A percentile compares a stretch with the other conserved stretches of the same genome.
These are phyloP conservation scores for Hymenoscyphus fraxineus DNA, from an alignment of 2,329 filamentous ascomycete genomes.

Conservation along the genomic window DNA sequence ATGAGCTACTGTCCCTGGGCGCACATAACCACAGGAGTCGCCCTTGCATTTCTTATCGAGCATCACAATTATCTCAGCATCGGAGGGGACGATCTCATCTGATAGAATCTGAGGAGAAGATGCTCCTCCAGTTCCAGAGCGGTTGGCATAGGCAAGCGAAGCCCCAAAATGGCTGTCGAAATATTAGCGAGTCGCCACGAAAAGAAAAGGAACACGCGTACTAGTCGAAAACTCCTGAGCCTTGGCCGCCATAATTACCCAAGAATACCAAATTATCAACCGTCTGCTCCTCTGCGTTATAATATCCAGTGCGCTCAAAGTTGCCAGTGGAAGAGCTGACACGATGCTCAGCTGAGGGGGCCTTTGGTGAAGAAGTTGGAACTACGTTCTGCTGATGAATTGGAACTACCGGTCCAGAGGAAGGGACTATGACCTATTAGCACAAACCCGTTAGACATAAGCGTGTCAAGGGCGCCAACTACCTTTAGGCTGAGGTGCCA, in stretches of 20 bases:
- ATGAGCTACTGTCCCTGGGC: slow-evolving; percentile 47
- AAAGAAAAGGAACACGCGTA: slow-evolving; percentile 26
- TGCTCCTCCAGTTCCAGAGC: slow-evolving; percentile 44
- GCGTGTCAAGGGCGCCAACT: background rate
- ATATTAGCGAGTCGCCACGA: slow-evolving; percentile 4
- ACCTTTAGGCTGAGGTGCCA: background rate
- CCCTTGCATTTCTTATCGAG: slow-evolving; percentile 45
- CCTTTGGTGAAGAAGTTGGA: background rate
- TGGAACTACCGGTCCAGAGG: background rate
- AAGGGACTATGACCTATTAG: slow-evolving; percentile 3
- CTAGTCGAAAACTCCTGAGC: slow-evolving; percentile 53
- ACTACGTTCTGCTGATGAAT: background rate
- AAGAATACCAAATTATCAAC: slow-evolving; percentile 55
- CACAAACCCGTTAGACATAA: background rate
- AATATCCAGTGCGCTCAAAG: slow-evolving; percentile 42
- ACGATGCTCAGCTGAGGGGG: slow-evolving; percentile 10
- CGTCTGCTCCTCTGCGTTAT: slow-evolving; percentile 40
- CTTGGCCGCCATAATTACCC: slow-evolving; percentile 52
- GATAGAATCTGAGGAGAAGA: slow-evolving; percentile 46
- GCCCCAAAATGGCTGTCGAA: slow-evolving; percentile 46
- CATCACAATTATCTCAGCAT: slow-evolving; percentile 50
- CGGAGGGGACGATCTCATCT: slow-evolving; percentile 46
- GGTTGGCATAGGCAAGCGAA: slow-evolving; percentile 52
- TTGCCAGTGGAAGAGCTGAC: slow-evolving; percentile 25
- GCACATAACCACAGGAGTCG: slow-evolving; percentile 44